Conservation (phyloP, 1,284 basidiomycete genomes). For the Ustilago bromivora region DNA sequence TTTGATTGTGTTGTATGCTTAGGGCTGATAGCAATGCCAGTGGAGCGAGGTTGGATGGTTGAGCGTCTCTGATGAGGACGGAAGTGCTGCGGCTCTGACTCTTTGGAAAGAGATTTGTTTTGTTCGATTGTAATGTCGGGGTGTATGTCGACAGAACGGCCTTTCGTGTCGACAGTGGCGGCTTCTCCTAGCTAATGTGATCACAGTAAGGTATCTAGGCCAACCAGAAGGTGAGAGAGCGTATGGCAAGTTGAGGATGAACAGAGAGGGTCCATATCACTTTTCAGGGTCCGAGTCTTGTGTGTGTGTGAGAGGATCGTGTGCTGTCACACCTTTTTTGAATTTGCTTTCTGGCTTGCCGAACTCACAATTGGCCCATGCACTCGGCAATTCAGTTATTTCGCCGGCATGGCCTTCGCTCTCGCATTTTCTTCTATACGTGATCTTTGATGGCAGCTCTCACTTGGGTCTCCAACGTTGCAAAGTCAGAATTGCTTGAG, state of each 20-base stretch:
- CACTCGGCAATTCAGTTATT: constrained; percentile 11
- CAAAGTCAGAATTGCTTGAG: not conserved
- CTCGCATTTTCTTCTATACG: not conserved
- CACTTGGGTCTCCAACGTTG: not conserved
- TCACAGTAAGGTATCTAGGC: not conserved
- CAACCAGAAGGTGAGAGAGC: not conserved
- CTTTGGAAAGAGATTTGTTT: too few species aligned
- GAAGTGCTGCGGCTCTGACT: too few species aligned
- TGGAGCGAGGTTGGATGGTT: too few species aligned
- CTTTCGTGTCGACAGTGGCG: not conserved
- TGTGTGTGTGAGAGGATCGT: constrained; percentile 2
- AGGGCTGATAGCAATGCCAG: not conserved
- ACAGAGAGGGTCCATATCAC: constrained; percentile 4
- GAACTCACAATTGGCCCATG: constrained; percentile 10
- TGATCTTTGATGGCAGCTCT: not conserved
- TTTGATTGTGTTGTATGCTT: not conserved
- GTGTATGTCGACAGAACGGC: not conserved
- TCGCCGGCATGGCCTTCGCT: constrained; percentile 1
- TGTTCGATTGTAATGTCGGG: not conserved
- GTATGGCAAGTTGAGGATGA: not conserved
- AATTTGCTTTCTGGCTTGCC: not conserved
- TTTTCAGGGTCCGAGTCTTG: not conserved
- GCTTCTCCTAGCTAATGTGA: not conserved
- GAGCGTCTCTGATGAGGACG: too few species aligned
- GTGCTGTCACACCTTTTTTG: constrained; percentile 11